These are phyloP conservation scores for Penicillium alfredii DNA, from an alignment of 495 filamentous ascomycete species.

Conservation along the genomic window DNA sequence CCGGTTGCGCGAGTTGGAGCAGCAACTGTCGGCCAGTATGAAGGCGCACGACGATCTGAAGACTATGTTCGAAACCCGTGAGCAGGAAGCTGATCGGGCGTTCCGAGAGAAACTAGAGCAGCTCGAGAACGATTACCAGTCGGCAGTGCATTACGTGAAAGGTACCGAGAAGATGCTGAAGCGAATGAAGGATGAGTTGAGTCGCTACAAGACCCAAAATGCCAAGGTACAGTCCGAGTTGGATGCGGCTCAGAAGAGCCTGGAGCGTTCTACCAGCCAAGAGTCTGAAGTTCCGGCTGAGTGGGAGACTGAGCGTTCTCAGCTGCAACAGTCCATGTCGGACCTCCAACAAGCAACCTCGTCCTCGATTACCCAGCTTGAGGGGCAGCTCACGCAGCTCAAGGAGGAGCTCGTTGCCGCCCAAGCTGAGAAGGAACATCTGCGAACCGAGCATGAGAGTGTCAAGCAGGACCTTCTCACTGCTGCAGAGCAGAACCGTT, in stretches of 20 bases:
- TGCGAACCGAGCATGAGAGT: conserved; percentile 50
- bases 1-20: conserved; percentile 83
- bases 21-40: conserved; percentile 71
- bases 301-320: conserved; percentile 73
- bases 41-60: conserved; percentile 82
- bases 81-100: conserved; percentile 74
- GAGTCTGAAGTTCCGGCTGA: conserved; percentile 42
- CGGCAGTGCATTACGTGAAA: conserved; percentile 99
- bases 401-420: conserved; percentile 59
- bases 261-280: conserved; percentile 30
- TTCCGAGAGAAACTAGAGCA: conserved; percentile 90
- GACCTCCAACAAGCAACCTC: conserved; percentile 61
- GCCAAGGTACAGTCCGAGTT: conserved; percentile 75
- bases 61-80: conserved; percentile 63
- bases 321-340: conserved; percentile 60
- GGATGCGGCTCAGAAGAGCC: conserved; percentile 43
- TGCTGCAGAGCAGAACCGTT: conserved; percentile 49
- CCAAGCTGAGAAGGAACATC: conserved; percentile 61
- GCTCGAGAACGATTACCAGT: conserved; percentile 94
- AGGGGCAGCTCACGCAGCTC: conserved; percentile 62
- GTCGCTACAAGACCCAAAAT: conserved; percentile 82
- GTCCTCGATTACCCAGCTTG: conserved; percentile 57
- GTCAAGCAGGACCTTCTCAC: conserved; percentile 52
- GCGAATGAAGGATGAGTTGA: conserved; percentile 94
- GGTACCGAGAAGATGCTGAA: conserved; percentile 98